Evolutionary conservation across 192 early-diverging fungal species (phyloP).

Genomic region (Phlyctochytrium planicorne): DNA sequence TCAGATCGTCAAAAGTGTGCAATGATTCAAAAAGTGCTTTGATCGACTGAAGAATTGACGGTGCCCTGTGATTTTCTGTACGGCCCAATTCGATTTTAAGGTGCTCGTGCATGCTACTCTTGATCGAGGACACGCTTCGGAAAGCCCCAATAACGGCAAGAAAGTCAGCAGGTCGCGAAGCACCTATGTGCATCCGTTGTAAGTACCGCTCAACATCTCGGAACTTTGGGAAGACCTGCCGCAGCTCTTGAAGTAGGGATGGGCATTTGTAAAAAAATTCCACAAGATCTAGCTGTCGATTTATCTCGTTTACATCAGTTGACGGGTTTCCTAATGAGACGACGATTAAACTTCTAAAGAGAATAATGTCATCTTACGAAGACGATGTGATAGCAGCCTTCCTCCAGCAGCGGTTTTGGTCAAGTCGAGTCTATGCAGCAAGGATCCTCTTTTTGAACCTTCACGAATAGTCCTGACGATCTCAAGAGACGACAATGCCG

Average conservation of each 20-base stretch:
- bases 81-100: no score
- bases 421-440: constrained; percentile 69
- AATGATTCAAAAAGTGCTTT: neutral
- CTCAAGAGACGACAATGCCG: constrained; percentile 76
- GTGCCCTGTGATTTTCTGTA: no score
- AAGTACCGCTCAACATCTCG: constrained; percentile 28
- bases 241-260: constrained; percentile 54
- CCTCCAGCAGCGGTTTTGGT: constrained; percentile 81
- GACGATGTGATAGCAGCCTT: constrained; percentile 67
- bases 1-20: neutral
- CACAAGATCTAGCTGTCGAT: constrained; percentile 70
- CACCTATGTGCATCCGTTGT: constrained; percentile 36
- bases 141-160: constrained; percentile 28
- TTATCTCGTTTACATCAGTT: constrained; percentile 62
- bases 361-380: constrained; percentile 33
- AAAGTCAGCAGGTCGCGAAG: constrained; percentile 24
- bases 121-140: no score
- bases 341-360: neutral
- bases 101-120: no score
- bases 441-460: constrained; percentile 48
- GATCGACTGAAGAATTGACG: no score
- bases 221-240: constrained; percentile 36
- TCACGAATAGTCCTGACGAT: constrained; percentile 57
- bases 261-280: constrained; percentile 62
- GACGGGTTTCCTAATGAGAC: constrained; percentile 71